These are phyloP conservation scores for Fusarium euwallaceae DNA, from an alignment of 2,329 filamentous ascomycete species.

Conservation along the genomic window DNA sequence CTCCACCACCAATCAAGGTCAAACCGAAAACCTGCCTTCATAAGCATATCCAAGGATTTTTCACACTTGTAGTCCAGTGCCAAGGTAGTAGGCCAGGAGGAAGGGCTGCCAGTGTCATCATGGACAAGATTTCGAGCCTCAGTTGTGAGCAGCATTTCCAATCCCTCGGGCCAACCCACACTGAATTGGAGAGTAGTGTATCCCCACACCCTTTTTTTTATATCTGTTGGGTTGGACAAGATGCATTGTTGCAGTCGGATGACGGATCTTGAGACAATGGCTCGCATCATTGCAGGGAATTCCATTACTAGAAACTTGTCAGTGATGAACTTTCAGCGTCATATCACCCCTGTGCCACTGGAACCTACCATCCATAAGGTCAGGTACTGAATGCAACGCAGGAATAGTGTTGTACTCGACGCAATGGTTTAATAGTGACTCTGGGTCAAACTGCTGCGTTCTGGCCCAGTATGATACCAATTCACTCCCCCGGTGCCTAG, in stretches of 20 bases:
- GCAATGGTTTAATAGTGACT: too few relatives aligned
- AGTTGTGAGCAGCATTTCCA: background rate
- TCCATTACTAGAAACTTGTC: background rate
- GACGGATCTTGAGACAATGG: background rate
- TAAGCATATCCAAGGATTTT: background rate
- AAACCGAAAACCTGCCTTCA: background rate
- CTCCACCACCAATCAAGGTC: background rate
- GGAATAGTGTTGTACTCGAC: accelerated
- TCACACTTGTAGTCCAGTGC: too few relatives aligned
- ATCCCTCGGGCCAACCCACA: background rate
- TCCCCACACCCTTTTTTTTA: too few relatives aligned
- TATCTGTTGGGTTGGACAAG: too few relatives aligned
- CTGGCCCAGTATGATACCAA: background rate
- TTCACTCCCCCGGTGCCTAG: background rate
- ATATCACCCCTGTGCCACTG: background rate
- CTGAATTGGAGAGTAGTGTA: background rate
- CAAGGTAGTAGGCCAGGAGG: too few relatives aligned
- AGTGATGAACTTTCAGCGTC: background rate
- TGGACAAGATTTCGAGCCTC: background rate
- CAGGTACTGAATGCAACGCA: background rate
- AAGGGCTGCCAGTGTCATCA: too few relatives aligned
- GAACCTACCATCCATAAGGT: background rate
- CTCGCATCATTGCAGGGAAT: background rate
- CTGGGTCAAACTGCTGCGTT: background rate
- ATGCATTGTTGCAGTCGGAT: background rate